Evolutionary conservation across 108 stramenopile genomes (phyloP).

Genomic region (Cyclotella distinguenda): DNA sequence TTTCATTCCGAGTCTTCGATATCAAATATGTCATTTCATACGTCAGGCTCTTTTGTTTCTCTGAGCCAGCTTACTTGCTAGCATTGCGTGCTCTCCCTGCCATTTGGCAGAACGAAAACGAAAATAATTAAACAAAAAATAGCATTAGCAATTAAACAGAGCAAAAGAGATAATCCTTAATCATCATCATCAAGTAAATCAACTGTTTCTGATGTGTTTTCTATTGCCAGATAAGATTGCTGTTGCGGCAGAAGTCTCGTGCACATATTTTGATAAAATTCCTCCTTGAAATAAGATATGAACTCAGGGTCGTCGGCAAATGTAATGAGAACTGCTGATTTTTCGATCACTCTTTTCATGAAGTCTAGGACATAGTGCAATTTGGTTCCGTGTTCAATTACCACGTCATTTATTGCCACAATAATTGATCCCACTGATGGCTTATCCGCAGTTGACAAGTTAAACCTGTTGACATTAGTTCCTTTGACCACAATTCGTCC

Average conservation of each 20-base stretch:
- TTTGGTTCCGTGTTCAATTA: conserved; percentile 9
- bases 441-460: not conserved
- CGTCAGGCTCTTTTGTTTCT: conserved; percentile 38
- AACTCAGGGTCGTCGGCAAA: conserved; percentile 44
- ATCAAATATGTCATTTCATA: conserved; percentile 41
- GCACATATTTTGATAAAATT: not conserved
- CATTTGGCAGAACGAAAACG: too few relatives aligned
- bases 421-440: conserved; percentile 60
- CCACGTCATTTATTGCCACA: conserved; percentile 52
- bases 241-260: not conserved
- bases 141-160: too few relatives aligned
- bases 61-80: conserved; percentile 17
- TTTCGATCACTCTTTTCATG: conserved; percentile 18
- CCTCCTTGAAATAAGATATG: conserved; percentile 24
- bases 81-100: too few relatives aligned
- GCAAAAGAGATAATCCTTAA: too few relatives aligned
- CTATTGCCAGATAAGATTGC: not conserved
- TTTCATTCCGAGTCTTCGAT: conserved; percentile 43
- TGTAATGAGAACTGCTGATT: conserved; percentile 16
- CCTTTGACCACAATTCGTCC: conserved; percentile 50
- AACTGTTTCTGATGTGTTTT: conserved; percentile 13
- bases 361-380: conserved; percentile 17
- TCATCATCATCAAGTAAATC: conserved; percentile 37
- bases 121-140: too few relatives aligned
- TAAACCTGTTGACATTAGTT: not conserved